Evolutionary conservation across 768 basidiomycete species (phyloP), one percentile per base, ranked within the genome.

Genomic region (Xerocomus brunneocitrinus): DNA sequence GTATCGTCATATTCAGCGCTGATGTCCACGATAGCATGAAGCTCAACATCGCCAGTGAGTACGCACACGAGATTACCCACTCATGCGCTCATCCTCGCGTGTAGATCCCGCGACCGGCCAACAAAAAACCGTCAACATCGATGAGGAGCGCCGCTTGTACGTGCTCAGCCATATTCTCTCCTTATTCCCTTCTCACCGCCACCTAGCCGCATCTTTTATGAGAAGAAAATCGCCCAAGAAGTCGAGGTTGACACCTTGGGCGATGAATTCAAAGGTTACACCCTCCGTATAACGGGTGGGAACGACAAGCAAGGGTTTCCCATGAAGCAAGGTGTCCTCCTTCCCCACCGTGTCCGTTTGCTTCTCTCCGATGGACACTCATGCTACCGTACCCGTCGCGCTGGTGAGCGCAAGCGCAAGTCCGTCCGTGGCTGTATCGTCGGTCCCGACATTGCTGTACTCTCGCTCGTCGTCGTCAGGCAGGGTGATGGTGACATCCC

Each of bases 291-390:
- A 78, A 95, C 91, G 30, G 95, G 95, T 65, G 92, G 95, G 59
- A 98, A 98, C 80, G 94, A 98, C 85, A 92, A 93, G 78, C 91
- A 95, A 73, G 93, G 94, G 68, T 95, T 97, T 82, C 93, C 94
- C 45, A 97, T 98, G 93, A 98, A 98, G 76, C 95, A 99, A 78
- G 95, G 95, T 77, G 90, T 98, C 62, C 89, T 98, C 57, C 82
- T 95, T 66, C 91, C 91, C 54, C 71, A 91, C 78, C 94, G 95
- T 82, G 91, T 95, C 64, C 79, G 83, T 57, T 89, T 99, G 60
- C 90, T 98, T 67, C 89, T 99, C 69, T 65, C 90, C 58, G 91
- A 95, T 72, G 94, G 94, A 48, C 95, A 98, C 85, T 95, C 95
- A 31, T 98, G 95, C 83, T 98, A 91, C 83, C 92, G 95, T 64